Conservation (phyloP, 2,329 filamentous ascomycete genomes). For the Pestalotiopsis sp. region DNA sequence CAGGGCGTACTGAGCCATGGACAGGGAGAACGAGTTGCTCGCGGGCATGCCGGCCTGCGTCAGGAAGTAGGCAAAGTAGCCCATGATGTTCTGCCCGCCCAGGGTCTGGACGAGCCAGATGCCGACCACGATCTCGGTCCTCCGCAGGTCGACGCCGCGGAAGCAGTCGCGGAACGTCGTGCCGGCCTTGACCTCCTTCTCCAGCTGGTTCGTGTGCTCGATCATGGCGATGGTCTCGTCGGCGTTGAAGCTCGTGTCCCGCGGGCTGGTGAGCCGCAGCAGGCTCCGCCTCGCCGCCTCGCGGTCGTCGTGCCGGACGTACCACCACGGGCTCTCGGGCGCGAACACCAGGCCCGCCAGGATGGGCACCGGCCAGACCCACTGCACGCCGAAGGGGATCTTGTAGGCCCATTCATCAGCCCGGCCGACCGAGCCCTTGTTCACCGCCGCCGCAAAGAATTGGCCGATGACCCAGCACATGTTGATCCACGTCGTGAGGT, state of each 20-base stretch:
- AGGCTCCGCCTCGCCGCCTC: slow-evolving; percentile 44
- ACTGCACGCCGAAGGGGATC: slow-evolving; percentile 55
- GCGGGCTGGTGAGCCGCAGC: slow-evolving; percentile 41
- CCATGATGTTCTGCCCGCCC: slow-evolving; percentile 52
- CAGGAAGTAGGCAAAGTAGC: slow-evolving; percentile 49
- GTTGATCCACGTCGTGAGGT: slow-evolving; percentile 58
- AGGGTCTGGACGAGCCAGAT: slow-evolving; percentile 53
- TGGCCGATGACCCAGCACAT: slow-evolving; percentile 62
- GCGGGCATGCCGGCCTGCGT: slow-evolving; percentile 48
- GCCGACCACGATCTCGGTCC: slow-evolving; percentile 54
- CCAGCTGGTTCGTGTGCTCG: slow-evolving; percentile 54
- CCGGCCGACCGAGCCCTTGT: slow-evolving; percentile 42
- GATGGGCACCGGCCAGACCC: slow-evolving; percentile 54
- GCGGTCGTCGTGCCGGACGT: slow-evolving; percentile 45
- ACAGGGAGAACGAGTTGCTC: slow-evolving; percentile 45
- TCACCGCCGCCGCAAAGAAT: slow-evolving; percentile 51
- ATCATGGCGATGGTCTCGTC: slow-evolving; percentile 57
- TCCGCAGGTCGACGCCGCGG: slow-evolving; percentile 51
- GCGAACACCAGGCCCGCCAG: slow-evolving; percentile 47
- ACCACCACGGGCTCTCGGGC: slow-evolving; percentile 56
- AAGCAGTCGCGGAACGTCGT: slow-evolving; percentile 55
- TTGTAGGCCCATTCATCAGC: slow-evolving; percentile 50
- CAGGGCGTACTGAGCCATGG: slow-evolving; percentile 51
- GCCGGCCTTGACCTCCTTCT: slow-evolving; percentile 45
- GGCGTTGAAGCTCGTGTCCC: slow-evolving; percentile 42